These are phyloP conservation scores for Phytophthora ramorum DNA, from an alignment of 352 stramenopile genomes.

Conservation along the genomic window DNA sequence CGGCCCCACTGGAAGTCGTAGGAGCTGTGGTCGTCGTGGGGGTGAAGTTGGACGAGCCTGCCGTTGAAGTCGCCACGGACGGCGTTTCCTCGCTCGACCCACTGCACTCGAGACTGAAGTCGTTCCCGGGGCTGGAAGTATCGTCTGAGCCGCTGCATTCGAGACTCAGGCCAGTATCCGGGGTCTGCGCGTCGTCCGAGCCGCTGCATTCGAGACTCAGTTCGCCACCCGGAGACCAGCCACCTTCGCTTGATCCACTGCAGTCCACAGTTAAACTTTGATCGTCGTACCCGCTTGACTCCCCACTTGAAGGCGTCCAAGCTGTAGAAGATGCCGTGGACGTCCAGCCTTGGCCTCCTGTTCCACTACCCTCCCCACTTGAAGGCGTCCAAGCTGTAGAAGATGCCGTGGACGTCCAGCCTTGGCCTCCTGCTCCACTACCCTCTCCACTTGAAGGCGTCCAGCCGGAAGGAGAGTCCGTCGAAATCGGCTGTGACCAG, in stretches of 20 bases:
- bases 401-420: constrained; percentile 3
- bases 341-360: no score
- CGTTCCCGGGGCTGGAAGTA: background rate
- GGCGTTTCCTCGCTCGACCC: constrained; percentile 13
- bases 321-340: no score
- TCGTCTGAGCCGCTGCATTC: constrained; percentile 27
- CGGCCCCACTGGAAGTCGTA: constrained; percentile 12
- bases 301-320: no score
- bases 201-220: constrained; percentile 33
- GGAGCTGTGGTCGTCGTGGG: constrained; percentile 6
- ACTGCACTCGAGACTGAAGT: constrained; percentile 24
- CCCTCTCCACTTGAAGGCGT: constrained; percentile 6
- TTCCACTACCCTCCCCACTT: no score
- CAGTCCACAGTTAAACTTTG: constrained; percentile 11
- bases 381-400: background rate
- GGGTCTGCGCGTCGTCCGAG: constrained; percentile 12
- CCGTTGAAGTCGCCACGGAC: constrained; percentile 10
- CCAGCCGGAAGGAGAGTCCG: background rate
- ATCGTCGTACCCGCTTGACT: constrained; percentile 10
- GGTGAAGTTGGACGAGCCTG: constrained; percentile 7
- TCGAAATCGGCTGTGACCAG: constrained; percentile 17
- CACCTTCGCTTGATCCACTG: constrained; percentile 13
- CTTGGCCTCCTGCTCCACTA: constrained; percentile 9
- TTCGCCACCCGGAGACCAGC: background rate
- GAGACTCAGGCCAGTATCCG: background rate